Evolutionary conservation across 768 basidiomycete species (phyloP), one percentile per base, ranked within the genome.

Genomic region (Daedaleopsis sinensis): DNA sequence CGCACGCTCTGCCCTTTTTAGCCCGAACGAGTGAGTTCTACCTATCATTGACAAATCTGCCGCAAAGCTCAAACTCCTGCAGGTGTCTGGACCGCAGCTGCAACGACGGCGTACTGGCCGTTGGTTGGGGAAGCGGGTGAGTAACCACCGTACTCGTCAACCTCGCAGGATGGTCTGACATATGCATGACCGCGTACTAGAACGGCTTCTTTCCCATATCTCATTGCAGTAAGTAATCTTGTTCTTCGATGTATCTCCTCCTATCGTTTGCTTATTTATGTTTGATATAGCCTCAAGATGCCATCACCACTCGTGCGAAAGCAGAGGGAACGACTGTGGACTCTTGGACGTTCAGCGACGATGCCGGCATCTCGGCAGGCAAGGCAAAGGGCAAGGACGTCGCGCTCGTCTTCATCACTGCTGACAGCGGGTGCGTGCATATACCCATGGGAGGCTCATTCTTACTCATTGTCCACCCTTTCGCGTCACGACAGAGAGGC

Each of bases 21-120:
- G 89, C 19, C 79, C 83, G 0, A 90, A 90, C 67, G 83, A 81
- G 74, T 85, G 60, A 36, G 71, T 43, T 16, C 5, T 37, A 9
- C 8, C 18, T 1, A 38, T 5, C 6, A 36, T 3, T 37, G 58
- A 47, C 55, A n/a, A 15, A 16, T 15, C 3, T 23, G 19, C 10
- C n/a, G 42, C 23, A 8, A n/a, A 36, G 27, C 27, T 37, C 52
- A 11, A 39, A 46, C n/a, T 10, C 18, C 36, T 9, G 24, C n/a
- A 79, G 71, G 15, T 82, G 79, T 57, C 62, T 76, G 3, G 87
- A 88, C 64, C 79, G 84, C 24, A 81, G 80, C 32, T 83, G 86
- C n/a, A 74, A 85, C 58, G 78, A 80, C 61, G 86, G 87, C 5
- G 83, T 87, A n/a, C 77, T 90, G 4, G 87, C 80, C 0, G 79